Base-by-base conservation (phyloP, 1,139 yeast genomes). In the Ogataea hybrid region DNA sequence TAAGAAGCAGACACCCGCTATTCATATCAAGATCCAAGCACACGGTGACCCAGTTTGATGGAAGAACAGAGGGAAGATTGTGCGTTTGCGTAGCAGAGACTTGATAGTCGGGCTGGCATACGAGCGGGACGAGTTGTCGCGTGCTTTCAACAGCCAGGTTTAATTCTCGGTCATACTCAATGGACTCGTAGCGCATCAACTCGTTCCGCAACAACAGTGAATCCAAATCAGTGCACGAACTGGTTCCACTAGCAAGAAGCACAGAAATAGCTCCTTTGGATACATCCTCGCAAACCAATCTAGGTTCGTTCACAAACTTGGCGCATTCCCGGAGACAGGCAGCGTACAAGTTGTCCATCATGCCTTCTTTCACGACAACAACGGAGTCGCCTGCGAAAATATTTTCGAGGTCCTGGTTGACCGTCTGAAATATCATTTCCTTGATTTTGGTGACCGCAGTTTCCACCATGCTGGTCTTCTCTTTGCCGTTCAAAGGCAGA, bases 11-110 rank as follows among this genome's bases (percentile, higher is more conserved):
- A 54, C 77, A 82, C 0, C 81, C 84, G 6, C 80, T 71, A 6
- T 69, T 57, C 0, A 75, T 61, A 48, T 88, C 79, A n/a, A 79
- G 59, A 54, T 83, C 90, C 20, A 89, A 61, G 0, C 84, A 70
- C 1, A 87, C 64, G 0, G 81, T 73, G 11, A 73, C 62, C 86
- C 92, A 86, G 23, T 64, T 59, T 0, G 60, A 52, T 0, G 89
- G 87, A 16, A 41, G 64, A 15, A 46, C 23, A 7, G 51, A 51
- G 11, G 45, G 30, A 12, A 44, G 29, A 25, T 40, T 40, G 12
- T 40, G 23, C 6, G 43, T 35, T 12, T 29, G n/a, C n/a, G n/a
- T n/a, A n/a, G n/a, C n/a, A n/a, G n/a, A n/a, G n/a, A n/a, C n/a
- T n/a, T n/a, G n/a, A n/a, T n/a, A n/a, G n/a, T n/a, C n/a, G n/a